Evolutionary conservation across 1,284 basidiomycete genomes (phyloP), one percentile per base, ranked within the genome.

Genomic region (Athelia psychrophila): DNA sequence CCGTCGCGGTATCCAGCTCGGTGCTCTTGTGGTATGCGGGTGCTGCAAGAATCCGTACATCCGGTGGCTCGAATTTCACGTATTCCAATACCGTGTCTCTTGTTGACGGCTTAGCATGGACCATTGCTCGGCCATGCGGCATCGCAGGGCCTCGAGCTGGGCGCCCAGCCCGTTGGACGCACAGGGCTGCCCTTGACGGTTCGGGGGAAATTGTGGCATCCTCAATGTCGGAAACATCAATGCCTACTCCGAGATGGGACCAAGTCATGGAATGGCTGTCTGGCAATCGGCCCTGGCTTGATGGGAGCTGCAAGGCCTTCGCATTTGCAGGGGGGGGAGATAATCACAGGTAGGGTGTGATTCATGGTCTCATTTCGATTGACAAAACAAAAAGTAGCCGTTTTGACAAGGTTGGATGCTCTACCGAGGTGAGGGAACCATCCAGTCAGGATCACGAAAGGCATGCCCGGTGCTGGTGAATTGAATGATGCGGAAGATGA

Each of bases 141-240:
- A n/a, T 35, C 33, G 10, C 12, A 35, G 33, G 33, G 12, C 33
- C 33, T 12, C 33, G n/a, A 12, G 42, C 42, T 13, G 42, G 42
- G 10, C 42, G 20, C 10, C 42, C 42, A 16, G 15, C 42, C 10
- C 20, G 42, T 20, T 44, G 42, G 10, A 44, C 42, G 12, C 13
- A 22, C 5, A 50, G 40, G 1, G 51, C 35, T 3, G 44, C 38
- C 16, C 49, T 53, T 1, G 36, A 33, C 2, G 52, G 54, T 3
- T 48, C 51, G 3, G 38, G 44, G 24, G 48, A 57, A 18, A 52
- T 33, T 20, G 55, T 48, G 1, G 54, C 50, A 5, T 33, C 19
- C 16, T 53, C 54, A 27, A 51, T 51, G 36, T 57, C 51, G 12
- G 48, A 47, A 20, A 53, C 23, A 42, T 58, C 50, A 19, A 58